A percentile compares a stretch with the other conserved stretches of the same genome.
phyloP scores from a whole-genome alignment of 164 flowering plant species.

The Magnolia sinica region DNA sequence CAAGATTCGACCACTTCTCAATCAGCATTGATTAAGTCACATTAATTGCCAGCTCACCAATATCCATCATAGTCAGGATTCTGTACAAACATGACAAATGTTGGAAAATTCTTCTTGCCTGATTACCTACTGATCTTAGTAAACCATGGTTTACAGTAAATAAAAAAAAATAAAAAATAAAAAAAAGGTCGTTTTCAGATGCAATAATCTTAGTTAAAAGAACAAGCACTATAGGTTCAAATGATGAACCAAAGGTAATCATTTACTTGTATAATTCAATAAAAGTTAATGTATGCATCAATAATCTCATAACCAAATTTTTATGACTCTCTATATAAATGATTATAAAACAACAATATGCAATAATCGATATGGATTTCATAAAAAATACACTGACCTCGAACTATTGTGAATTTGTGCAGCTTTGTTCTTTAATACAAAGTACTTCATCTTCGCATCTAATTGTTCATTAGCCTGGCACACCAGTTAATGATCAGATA shows the following conservation, averaged over 20 bases:
- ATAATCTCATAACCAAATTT: too few species aligned
- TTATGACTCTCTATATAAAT: neutral
- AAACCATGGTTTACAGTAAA: neutral
- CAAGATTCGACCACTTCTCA: neutral
- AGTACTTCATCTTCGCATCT: slow-evolving; percentile 86
- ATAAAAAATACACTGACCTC: slow-evolving; percentile 35
- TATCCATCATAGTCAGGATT: neutral
- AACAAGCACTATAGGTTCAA: neutral
- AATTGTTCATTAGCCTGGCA: slow-evolving; percentile 88
- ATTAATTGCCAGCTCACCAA: neutral
- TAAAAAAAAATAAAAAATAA: too few species aligned
- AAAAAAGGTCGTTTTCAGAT: neutral
- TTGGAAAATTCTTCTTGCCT: neutral
- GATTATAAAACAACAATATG: neutral
- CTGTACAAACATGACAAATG: neutral
- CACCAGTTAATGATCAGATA: slow-evolving; percentile 20
- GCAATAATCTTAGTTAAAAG: neutral
- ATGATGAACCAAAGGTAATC: too few species aligned
- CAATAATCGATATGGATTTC: neutral
- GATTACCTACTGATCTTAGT: neutral
- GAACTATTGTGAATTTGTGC: slow-evolving; percentile 84
- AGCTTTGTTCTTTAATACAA: slow-evolving; percentile 90
- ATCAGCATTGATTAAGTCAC: neutral
- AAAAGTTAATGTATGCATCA: too few species aligned
- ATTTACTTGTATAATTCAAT: too few species aligned